phyloP scores from a whole-genome alignment of 2,329 filamentous ascomycete species.

The Chalaropsis ovoidea region DNA sequence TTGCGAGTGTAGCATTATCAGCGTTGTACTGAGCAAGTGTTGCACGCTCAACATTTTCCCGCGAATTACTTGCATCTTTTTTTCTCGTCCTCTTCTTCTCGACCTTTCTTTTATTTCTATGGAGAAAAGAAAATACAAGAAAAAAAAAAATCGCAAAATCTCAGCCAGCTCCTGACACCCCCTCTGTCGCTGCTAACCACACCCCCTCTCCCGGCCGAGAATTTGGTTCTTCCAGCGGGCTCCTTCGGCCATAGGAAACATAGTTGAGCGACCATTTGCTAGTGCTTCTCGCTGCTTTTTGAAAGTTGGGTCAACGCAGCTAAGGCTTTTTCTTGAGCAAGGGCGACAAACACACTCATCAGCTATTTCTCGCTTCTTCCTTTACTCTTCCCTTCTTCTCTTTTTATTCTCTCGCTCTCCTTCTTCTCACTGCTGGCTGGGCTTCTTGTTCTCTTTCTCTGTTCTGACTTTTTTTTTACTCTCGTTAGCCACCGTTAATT shows the following conservation, averaged over 20 bases:
- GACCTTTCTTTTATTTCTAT: not conserved
- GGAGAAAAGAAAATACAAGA: not conserved
- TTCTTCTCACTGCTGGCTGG: not conserved
- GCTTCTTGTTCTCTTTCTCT: not conserved
- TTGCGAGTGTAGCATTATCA: not conserved
- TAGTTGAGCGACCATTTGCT: no score
- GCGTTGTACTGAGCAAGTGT: no score
- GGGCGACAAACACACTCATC: not conserved
- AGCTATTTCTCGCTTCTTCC: not conserved
- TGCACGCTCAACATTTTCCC: not conserved
- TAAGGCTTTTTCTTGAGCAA: not conserved
- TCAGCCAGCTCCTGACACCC: not conserved
- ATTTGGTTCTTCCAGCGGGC: no score
- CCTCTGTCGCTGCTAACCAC: not conserved
- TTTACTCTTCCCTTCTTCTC: not conserved
- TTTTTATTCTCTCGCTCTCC: not conserved
- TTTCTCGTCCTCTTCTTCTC: not conserved
- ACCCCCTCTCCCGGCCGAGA: no score
- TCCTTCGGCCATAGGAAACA: no score
- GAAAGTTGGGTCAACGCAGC: not conserved
- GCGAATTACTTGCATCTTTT: not conserved
- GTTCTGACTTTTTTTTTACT: not conserved
- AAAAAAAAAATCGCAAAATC: not conserved
- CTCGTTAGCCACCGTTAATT: not conserved
- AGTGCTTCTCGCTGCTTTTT: no score